Conservation (phyloP, 352 stramenopile genomes). For the Phytophthora aleatoria region DNA sequence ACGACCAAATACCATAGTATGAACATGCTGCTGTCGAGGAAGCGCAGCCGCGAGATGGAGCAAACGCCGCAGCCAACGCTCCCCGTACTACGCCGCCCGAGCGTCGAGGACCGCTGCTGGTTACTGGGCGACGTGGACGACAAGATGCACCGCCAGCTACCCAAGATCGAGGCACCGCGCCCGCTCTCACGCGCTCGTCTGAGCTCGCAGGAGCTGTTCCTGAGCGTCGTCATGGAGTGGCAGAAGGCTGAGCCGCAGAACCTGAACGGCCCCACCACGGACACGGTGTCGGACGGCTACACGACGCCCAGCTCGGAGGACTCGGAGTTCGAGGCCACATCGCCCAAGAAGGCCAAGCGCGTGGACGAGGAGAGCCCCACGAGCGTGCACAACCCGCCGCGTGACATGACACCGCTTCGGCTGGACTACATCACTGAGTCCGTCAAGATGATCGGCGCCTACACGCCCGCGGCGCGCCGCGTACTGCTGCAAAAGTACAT, state of each 20-base stretch:
- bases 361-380: constrained; percentile 66
- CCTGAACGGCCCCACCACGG: constrained; percentile 17
- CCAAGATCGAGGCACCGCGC: constrained; percentile 14
- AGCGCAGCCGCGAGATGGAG: constrained; percentile 44
- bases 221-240: constrained; percentile 85
- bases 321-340: constrained; percentile 36
- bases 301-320: constrained; percentile 28
- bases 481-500: constrained; percentile 81
- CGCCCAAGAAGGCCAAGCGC: constrained; percentile 26
- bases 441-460: constrained; percentile 74
- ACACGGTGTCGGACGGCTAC: constrained; percentile 20
- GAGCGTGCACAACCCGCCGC: constrained; percentile 54
- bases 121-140: constrained; percentile 44
- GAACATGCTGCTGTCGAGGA: constrained; percentile 59
- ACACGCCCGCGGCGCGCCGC: constrained; percentile 64
- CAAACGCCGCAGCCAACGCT: constrained; percentile 16
- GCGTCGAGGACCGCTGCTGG: constrained; percentile 42
- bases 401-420: constrained; percentile 44
- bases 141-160: constrained; percentile 15
- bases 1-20: background rate
- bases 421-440: constrained; percentile 42
- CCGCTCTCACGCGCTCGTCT: constrained; percentile 42
- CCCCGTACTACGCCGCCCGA: constrained; percentile 32
- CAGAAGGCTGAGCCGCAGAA: constrained; percentile 29
- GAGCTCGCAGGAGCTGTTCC: constrained; percentile 81